Conservation (phyloP, 257 asterid species). For the Solanum corneliomulleri region DNA sequence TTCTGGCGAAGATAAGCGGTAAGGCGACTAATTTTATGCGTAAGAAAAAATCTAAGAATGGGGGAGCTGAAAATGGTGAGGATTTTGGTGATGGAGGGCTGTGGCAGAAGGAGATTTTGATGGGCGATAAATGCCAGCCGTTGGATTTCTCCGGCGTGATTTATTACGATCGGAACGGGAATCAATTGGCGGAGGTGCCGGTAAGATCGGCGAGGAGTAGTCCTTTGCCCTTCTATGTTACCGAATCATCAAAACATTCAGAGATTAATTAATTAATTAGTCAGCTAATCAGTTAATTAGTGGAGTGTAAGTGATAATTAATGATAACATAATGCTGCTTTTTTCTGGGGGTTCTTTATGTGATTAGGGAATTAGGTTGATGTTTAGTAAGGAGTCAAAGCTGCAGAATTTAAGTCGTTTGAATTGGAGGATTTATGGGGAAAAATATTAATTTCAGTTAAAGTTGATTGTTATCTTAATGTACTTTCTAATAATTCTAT, state of each 20-base stretch:
- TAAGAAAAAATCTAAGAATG: not conserved
- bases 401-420: not conserved
- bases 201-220: constrained; percentile 30
- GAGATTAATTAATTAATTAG: not conserved
- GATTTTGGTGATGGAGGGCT: constrained; percentile 29
- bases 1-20: constrained; percentile 11
- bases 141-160: constrained; percentile 45
- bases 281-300: not conserved
- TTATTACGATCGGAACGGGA: constrained; percentile 29
- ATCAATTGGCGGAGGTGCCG: constrained; percentile 20
- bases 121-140: constrained; percentile 46
- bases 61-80: not conserved
- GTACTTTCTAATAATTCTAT: not conserved
- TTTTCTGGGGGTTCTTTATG: not conserved
- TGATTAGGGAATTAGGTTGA: not conserved
- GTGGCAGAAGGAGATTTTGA: constrained; percentile 32
- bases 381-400: not conserved
- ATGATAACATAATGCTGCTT: not conserved
- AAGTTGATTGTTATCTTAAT: not conserved
- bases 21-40: constrained; percentile 8
- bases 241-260: not conserved
- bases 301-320: not conserved
- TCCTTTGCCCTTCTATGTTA: constrained; percentile 15
- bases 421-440: not conserved
- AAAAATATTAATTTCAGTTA: not conserved